Conservation (phyloP, 2,329 filamentous ascomycete species). For the Claviceps purpurea region DNA sequence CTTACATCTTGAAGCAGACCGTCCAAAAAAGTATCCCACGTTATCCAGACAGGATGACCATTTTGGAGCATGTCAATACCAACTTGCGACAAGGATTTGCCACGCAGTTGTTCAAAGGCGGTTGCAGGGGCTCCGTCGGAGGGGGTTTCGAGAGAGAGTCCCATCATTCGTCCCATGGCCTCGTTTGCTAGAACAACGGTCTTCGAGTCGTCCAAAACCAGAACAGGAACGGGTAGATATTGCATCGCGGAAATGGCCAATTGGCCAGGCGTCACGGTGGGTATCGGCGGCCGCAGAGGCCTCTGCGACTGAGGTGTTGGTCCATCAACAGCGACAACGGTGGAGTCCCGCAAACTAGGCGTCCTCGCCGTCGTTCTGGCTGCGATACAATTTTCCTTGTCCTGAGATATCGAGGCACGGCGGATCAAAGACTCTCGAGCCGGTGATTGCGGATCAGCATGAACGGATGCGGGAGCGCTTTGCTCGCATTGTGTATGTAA, state of each 20-base stretch:
- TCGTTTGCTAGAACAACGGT: conserved; percentile 63
- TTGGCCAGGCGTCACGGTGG: conserved; percentile 35
- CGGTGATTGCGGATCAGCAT: neutral
- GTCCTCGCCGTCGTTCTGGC: conserved; percentile 13
- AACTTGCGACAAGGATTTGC: conserved; percentile 53
- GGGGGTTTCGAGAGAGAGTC: conserved; percentile 37
- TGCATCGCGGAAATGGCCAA: conserved; percentile 56
- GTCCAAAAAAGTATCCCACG: conserved; percentile 46
- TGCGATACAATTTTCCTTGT: conserved; percentile 14
- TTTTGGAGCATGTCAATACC: conserved; percentile 63
- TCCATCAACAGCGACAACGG: conserved; percentile 8
- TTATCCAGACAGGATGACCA: conserved; percentile 45
- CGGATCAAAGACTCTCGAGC: neutral
- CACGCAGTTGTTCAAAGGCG: conserved; percentile 46
- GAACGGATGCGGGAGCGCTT: neutral
- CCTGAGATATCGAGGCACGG: conserved; percentile 3
- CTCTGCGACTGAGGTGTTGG: conserved; percentile 24
- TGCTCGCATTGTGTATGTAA: neutral
- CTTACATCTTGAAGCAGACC: conserved; percentile 33
- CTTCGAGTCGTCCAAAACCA: conserved; percentile 56
- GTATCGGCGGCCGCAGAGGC: conserved; percentile 29
- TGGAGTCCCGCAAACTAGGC: conserved; percentile 20
- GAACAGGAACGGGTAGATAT: conserved; percentile 58
- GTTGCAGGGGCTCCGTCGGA: conserved; percentile 27
- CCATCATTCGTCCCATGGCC: conserved; percentile 50